phyloP scores from a whole-genome alignment of 345 rosid genomes.

The Ricinus communis region DNA sequence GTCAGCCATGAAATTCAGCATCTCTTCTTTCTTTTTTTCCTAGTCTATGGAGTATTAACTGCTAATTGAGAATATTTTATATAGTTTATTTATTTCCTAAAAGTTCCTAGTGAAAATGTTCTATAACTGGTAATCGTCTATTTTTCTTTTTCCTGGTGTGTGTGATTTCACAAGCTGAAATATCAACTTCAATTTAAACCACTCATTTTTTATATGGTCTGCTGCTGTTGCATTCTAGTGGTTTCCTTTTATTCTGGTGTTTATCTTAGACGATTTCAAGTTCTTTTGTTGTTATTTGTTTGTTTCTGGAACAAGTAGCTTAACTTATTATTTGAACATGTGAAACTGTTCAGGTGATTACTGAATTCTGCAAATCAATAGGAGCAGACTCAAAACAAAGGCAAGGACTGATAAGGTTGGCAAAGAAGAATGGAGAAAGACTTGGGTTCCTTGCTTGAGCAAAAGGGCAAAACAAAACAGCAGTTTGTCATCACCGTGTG shows the following conservation, averaged over 20 bases:
- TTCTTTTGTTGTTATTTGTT: neutral
- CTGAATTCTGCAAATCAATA: constrained; percentile 90
- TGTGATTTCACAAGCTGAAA: no score
- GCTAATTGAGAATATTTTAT: no score
- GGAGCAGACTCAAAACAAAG: constrained; percentile 97
- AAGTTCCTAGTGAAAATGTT: no score
- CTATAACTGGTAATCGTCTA: no score
- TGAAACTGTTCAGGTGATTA: constrained; percentile 61
- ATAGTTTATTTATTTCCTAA: no score
- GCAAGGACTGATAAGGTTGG: constrained; percentile 91
- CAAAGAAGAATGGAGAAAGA: constrained; percentile 95
- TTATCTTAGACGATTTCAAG: no score
- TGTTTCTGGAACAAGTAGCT: neutral
- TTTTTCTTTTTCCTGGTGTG: neutral
- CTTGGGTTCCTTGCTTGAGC: constrained; percentile 89
- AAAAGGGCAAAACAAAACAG: neutral
- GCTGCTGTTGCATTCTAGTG: neutral
- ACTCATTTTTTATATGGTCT: neutral
- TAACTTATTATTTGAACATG: neutral
- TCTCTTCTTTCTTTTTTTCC: no score
- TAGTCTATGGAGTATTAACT: neutral
- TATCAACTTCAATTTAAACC: neutral
- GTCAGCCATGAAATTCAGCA: no score
- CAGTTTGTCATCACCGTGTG: constrained; percentile 4
- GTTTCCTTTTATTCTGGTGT: no score